These are phyloP conservation scores for Colletotrichum eremochloae DNA, from an alignment of 2,329 filamentous ascomycete species.

Conservation along the genomic window DNA sequence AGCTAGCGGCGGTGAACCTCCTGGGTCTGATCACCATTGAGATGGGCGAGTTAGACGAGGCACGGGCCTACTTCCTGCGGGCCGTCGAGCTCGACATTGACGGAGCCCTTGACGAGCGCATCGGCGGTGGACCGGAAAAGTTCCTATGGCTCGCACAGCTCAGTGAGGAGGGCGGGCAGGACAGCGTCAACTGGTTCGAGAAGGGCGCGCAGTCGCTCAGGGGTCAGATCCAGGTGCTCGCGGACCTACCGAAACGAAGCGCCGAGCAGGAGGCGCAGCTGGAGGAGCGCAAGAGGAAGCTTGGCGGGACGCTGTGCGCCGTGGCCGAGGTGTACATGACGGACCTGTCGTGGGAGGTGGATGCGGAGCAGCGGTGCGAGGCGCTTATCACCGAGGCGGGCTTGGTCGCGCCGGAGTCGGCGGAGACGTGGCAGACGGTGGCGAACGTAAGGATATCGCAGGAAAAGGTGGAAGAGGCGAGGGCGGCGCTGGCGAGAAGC, in stretches of 20 bases:
- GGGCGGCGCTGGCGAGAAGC: conserved; percentile 81
- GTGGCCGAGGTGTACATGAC: conserved; percentile 99
- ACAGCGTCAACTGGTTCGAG: conserved; percentile 77
- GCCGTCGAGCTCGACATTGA: conserved; percentile 84
- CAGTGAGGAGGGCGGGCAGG: conserved; percentile 76
- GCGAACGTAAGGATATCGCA: conserved; percentile 96
- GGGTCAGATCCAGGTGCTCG: conserved; percentile 75
- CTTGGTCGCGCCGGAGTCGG: conserved; percentile 81
- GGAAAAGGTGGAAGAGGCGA: conserved; percentile 81
- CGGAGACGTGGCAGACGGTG: conserved; percentile 95
- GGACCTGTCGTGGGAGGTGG: conserved; percentile 91
- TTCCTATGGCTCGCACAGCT: conserved; percentile 96
- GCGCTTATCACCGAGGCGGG: conserved; percentile 90
- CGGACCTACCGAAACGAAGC: conserved; percentile 58
- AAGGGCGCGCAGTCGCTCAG: conserved; percentile 80
- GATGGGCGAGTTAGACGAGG: conserved; percentile 82
- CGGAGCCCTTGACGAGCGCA: conserved; percentile 75
- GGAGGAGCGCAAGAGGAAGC: conserved; percentile 81
- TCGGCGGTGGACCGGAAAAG: conserved; percentile 90
- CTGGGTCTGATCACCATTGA: conserved; percentile 88
- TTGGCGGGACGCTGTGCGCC: conserved; percentile 92
- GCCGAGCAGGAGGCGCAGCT: conserved; percentile 58
- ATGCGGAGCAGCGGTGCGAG: conserved; percentile 92
- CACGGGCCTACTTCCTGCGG: conserved; percentile 77
- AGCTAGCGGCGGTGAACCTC: conserved; percentile 78